A percentile compares a stretch with the other conserved stretches of the same genome.
Conservation (phyloP, 148 eudicot genomes). For the Vaccinium darrowii region DNA sequence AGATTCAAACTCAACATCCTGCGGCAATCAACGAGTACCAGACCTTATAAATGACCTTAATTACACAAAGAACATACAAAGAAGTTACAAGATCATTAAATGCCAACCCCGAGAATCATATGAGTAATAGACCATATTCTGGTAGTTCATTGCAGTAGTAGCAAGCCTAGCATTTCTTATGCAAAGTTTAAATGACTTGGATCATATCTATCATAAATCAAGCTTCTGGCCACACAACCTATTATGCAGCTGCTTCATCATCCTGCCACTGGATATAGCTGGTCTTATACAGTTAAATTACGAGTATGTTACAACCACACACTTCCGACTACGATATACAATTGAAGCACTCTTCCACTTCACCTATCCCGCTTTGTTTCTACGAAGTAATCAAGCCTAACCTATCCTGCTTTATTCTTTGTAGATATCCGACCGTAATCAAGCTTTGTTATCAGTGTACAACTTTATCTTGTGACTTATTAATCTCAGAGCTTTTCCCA, state of each 20-base stretch:
- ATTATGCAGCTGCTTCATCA: not conserved
- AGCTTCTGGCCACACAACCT: not conserved
- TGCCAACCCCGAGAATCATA: not conserved
- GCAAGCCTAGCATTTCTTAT: not conserved
- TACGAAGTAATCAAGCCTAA: not conserved
- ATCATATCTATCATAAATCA: not conserved
- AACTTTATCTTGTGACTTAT: not conserved
- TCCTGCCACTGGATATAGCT: not conserved
- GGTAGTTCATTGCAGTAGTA: not conserved
- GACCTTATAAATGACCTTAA: not conserved
- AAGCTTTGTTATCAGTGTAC: not conserved
- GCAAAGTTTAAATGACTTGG: not conserved
- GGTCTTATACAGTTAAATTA: not conserved
- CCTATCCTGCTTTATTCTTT: too few relatives aligned
- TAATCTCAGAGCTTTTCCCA: not conserved
- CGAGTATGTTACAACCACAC: not conserved
- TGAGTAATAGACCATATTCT: not conserved
- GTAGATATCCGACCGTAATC: not conserved
- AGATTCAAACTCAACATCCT: constrained; percentile 66
- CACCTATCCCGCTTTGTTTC: not conserved
- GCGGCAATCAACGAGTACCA: constrained; percentile 1
- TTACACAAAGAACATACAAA: not conserved
- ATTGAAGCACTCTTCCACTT: not conserved
- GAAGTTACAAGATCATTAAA: not conserved
- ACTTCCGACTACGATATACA: not conserved